Conservation (phyloP, 345 rosid species). For the rapeseed (Brassica napus) region DNA sequence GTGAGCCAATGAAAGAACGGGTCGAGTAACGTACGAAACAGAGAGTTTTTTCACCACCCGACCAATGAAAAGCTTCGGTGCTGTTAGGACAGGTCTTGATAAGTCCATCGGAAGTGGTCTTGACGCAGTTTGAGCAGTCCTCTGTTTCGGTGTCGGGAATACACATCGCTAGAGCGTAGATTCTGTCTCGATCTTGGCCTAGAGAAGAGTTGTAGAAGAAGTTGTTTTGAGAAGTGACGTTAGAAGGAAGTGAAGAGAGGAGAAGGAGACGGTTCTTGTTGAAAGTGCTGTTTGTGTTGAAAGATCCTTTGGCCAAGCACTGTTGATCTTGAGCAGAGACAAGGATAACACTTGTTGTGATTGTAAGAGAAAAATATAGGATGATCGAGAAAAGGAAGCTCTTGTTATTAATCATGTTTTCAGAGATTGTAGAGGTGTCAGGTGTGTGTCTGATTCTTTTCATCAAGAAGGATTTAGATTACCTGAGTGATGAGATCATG, state of each 20-base stretch:
- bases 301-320: slow-evolving; percentile 13
- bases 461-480: not conserved
- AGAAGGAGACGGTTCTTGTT: slow-evolving; percentile 22
- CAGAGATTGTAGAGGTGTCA: not conserved
- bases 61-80: slow-evolving; percentile 35
- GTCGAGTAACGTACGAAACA: slow-evolving; percentile 39
- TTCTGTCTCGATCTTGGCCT: slow-evolving; percentile 28
- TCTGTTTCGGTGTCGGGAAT: slow-evolving; percentile 16
- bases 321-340: slow-evolving; percentile 15
- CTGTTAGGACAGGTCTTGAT: slow-evolving; percentile 24
- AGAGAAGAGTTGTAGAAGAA: slow-evolving; percentile 33
- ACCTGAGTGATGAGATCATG: not conserved
- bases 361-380: not conserved
- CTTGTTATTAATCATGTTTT: not conserved
- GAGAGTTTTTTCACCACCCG: not conserved
- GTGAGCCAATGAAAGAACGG: slow-evolving; percentile 11
- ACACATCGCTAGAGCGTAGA: slow-evolving; percentile 30
- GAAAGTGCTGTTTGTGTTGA: slow-evolving; percentile 9
- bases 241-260: slow-evolving; percentile 31
- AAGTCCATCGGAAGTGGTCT: not conserved
- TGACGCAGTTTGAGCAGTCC: slow-evolving; percentile 31
- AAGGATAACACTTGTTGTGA: not conserved
- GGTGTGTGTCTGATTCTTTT: slow-evolving; percentile 3
- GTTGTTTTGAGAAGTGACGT: slow-evolving; percentile 22
- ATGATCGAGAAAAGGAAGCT: not conserved